Evolutionary conservation across 148 eudicot species (phyloP), one percentile per base, ranked within the genome.

Genomic region (Limonium bicolor): DNA sequence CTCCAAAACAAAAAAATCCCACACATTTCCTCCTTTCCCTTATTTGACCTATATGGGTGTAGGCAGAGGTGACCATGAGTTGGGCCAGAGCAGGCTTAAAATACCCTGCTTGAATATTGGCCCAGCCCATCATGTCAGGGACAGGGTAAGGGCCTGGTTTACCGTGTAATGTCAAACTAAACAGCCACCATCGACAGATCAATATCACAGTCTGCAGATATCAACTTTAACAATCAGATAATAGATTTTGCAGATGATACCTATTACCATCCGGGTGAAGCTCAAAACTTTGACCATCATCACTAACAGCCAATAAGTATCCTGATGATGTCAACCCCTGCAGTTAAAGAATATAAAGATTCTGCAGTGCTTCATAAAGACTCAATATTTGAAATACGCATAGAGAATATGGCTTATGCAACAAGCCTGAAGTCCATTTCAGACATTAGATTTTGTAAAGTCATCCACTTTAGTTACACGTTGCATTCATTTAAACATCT

Each of bases 181-280:
- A 41, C 2, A 16, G 9, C 11, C 5, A 31, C 21, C 48, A 39
- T 21, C 20, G 38, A 8, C 13, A 41, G 3, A 34, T 6, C 15
- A 13, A 11, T 18, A 25, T 7, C 24, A 32, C 16, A 15, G 11
- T 26, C n/a, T 32, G 17, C 39, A 50, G 18, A 21, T 12, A n/a
- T 8, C 17, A 18, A 2, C 7, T n/a, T 22, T 6, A 23, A 29
- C 25, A 18, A 54, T 31, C 12, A 11, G 18, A 39, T 11, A 14
- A 14, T 13, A 28, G 13, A 50, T 13, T 14, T 7, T 20, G n/a
- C 34, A 23, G 5, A 35, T 27, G 11, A 36, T 65, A 84, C 88
- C 94, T 79, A 60, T 85, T 85, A 54, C 95, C 95, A 69, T 85
- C 95, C 54, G 95, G 95, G 68, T 85, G 90, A 55, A 85, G 86